A percentile compares a stretch with the other conserved stretches of the same genome.
Conservation (phyloP, 2,329 filamentous ascomycete species). For the Penicillium sp. region DNA sequence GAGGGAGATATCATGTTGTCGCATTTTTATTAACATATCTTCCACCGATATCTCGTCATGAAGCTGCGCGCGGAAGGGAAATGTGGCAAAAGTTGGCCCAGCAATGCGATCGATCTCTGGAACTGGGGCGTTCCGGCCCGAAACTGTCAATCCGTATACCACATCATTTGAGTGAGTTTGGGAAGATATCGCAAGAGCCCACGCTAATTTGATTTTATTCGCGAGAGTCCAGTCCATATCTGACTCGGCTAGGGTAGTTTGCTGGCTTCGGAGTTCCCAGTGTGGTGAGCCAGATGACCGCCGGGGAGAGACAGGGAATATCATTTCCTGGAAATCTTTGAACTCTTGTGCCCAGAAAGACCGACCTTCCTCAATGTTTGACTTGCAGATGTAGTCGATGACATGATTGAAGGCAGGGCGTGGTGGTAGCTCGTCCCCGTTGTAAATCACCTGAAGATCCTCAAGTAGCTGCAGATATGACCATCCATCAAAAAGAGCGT, state of each 20-base stretch:
- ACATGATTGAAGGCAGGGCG: constrained; percentile 1
- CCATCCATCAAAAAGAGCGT: constrained; percentile 44
- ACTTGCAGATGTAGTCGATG: background rate
- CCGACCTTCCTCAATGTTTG: background rate
- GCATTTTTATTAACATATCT: background rate
- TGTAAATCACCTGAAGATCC: constrained; percentile 7
- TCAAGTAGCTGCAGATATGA: constrained; percentile 16
- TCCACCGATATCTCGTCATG: background rate
- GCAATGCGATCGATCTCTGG: constrained; percentile 38
- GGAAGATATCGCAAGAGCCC: constrained; percentile 36
- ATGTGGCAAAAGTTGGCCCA: constrained; percentile 42
- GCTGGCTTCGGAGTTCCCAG: background rate
- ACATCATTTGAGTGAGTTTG: constrained; percentile 39
- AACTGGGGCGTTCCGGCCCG: constrained; percentile 39
- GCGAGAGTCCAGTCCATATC: constrained; percentile 2
- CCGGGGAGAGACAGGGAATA: background rate
- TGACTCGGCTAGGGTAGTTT: background rate
- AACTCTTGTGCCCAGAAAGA: constrained; percentile 1
- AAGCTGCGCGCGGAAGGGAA: constrained; percentile 36
- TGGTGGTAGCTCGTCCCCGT: background rate
- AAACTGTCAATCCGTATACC: constrained; percentile 42
- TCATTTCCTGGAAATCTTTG: background rate
- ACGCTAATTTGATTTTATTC: constrained; percentile 24
- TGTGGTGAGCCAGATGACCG: background rate
- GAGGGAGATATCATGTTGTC: background rate